Conservation (phyloP, 495 filamentous ascomycete species). For the Podospora appendiculata region DNA sequence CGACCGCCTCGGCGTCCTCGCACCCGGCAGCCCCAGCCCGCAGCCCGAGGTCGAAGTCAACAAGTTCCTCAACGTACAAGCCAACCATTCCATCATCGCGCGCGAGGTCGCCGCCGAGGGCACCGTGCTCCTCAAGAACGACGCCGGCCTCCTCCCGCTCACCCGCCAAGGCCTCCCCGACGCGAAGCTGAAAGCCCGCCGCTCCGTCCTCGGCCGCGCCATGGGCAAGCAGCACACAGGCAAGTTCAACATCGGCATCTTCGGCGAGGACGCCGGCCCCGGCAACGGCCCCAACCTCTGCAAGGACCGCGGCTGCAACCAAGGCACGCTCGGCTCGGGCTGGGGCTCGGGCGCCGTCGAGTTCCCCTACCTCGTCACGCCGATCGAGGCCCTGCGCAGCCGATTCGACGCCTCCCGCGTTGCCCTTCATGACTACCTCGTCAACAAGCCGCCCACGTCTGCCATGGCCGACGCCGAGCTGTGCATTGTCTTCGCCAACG, state of each 20-base stretch:
- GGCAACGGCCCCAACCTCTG: constrained; percentile 67
- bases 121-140: constrained; percentile 79
- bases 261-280: constrained; percentile 77
- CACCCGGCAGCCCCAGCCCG: constrained; percentile 51
- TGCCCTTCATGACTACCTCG: constrained; percentile 50
- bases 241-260: constrained; percentile 61
- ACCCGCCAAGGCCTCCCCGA: constrained; percentile 40
- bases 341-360: constrained; percentile 91
- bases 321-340: constrained; percentile 74
- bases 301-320: constrained; percentile 58
- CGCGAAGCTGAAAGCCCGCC: constrained; percentile 19
- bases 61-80: constrained; percentile 63
- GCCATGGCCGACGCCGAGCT: constrained; percentile 40
- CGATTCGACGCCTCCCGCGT: constrained; percentile 55
- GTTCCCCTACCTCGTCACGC: constrained; percentile 73
- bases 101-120: constrained; percentile 75
- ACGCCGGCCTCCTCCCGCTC: constrained; percentile 54
- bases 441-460: constrained; percentile 39
- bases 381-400: constrained; percentile 54
- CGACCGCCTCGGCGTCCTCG: constrained; percentile 55
- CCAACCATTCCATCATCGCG: constrained; percentile 62
- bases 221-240: constrained; percentile 16
- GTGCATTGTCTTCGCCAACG: constrained; percentile 59
- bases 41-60: constrained; percentile 60
- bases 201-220: constrained; percentile 9